Evolutionary conservation across 2,329 filamentous ascomycete species (phyloP), one percentile per base, ranked within the genome.

Genomic region (Chrysoporthe puriensis): DNA sequence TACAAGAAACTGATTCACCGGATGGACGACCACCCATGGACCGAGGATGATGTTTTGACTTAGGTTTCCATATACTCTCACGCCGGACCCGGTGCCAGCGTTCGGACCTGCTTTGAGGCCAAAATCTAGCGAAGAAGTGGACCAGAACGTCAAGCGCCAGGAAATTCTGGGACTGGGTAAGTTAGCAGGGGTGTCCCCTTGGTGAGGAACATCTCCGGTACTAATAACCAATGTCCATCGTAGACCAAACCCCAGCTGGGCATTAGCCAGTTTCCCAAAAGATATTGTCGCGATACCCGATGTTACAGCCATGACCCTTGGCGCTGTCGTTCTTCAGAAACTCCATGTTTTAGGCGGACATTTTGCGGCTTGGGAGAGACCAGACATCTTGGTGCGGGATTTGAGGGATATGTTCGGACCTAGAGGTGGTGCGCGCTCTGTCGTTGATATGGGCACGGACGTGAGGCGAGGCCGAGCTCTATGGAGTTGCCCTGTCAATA

Each of bases 1-100:
- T 91, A 91, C 71, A 92, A 95, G 78, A 95, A 95, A 75, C 78
- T 95, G 44, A 86, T 90, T 72, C 88, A 91, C 72, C 95, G 91
- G 92, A 89, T 88, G 0, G 91, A 94, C 72, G 73, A 73, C 0
- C 93, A 93, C 73, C 80, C 85, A 0, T 94, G 91, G 91, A 90
- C 87, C 0, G 89, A 92, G 69, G 90, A 94, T 62, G 91, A 94
- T 77, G 84, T 94, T 8, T 78, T 92, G 36, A 91, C 88, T 0
- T 95, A 91, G 92, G 79, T 94, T 0, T 87, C 83, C 62, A 84
- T 94, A 43, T 94, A 94, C 77, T 89, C 86, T 5, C 84, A 79
- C 0, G 89, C 90, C 0, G 91, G 91, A 0, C 89, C 91, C 0
- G 88, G 87, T 1, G 90, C 91, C 0, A 88, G 85, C 69, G 74